Evolutionary conservation across 345 rosid species (phyloP).

Genomic region (Murraya paniculata): DNA sequence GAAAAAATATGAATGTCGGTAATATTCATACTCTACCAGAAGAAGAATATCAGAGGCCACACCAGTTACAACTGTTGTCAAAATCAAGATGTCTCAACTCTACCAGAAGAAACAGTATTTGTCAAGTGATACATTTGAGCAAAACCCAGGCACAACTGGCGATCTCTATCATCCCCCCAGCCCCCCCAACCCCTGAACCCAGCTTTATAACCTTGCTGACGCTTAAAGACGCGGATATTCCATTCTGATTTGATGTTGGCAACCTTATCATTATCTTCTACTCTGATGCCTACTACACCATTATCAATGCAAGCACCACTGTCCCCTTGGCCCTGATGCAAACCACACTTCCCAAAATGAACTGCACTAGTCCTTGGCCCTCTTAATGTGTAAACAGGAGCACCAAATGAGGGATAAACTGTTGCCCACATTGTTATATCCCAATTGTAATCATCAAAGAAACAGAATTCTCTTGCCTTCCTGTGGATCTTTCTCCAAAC

Average conservation of each 20-base stretch:
- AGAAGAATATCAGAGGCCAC: constrained; percentile 14
- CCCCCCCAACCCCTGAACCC: constrained; percentile 99
- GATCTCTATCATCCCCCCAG: constrained; percentile 94
- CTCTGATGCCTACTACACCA: constrained; percentile 55
- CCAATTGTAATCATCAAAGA: constrained; percentile 95
- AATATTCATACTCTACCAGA: constrained; percentile 2
- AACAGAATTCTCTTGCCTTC: constrained; percentile 83
- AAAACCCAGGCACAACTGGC: constrained; percentile 69
- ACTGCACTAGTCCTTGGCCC: constrained; percentile 92
- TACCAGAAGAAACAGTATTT: constrained; percentile 20
- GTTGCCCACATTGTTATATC: constrained; percentile 99
- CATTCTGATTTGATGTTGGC: constrained; percentile 59
- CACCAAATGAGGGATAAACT: constrained; percentile 86
- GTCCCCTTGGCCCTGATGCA: constrained; percentile 86
- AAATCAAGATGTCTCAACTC: constrained; percentile 15
- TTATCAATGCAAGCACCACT: constrained; percentile 70
- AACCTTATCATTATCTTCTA: constrained; percentile 60
- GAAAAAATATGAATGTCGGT: neutral
- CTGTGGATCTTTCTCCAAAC: constrained; percentile 82
- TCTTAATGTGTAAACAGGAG: constrained; percentile 77
- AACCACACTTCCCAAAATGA: constrained; percentile 96
- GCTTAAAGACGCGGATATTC: constrained; percentile 49
- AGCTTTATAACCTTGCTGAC: constrained; percentile 91
- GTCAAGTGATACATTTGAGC: constrained; percentile 48
- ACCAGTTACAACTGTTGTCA: constrained; percentile 21